Evolutionary conservation across 257 asterid species (phyloP), one percentile per base, ranked within the genome.

Genomic region (Fraxinus pennsylvanica): DNA sequence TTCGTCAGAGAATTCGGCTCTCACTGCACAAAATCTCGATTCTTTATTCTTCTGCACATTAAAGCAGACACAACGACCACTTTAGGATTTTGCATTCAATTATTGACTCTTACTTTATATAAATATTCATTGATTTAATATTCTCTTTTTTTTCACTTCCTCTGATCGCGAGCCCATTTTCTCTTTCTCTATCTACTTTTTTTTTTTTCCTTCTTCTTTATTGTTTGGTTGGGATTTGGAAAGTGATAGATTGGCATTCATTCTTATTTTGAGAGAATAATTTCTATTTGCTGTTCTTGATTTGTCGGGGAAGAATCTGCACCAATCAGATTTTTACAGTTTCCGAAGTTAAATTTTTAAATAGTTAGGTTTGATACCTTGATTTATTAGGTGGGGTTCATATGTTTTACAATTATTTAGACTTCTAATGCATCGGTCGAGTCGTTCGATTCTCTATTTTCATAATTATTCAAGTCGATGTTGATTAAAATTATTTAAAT

Each of bases 1-100:
- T 38, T 19, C 78, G 91, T 87, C 88, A 89, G 93, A 86, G 84
- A 86, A 72, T 83, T 82, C 85, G 84, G 91, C 89, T 83, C 74
- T 54, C 9, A 54, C 65, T 54, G 65, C 65, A 54, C 65, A 12
- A 63, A 22, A 63, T 63, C 36, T 39, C 27, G 36, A 71, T 72
- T 81, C 39, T 39, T 43, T 54, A 75, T 72, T 80, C 39, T 71
- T 78, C 45, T 79, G 88, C 43, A 52, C 82, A 85, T 74, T 82
- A 90, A 92, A 90, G 93, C 82, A 52, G 84, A 43, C 50, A 43
- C 50, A 43, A 10, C 3, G 50, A 63, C 85, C 87, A 81, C 85
- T 84, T 80, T 87, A 65, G 82, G 81, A 50, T 84, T 71, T 76
- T n/a, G 74, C 82, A 81, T 87, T 86, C 89, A 87, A 83, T 88